These are phyloP conservation scores for Sugiyamaella chiloensis DNA, from an alignment of 805 yeast species.

Conservation along the genomic window DNA sequence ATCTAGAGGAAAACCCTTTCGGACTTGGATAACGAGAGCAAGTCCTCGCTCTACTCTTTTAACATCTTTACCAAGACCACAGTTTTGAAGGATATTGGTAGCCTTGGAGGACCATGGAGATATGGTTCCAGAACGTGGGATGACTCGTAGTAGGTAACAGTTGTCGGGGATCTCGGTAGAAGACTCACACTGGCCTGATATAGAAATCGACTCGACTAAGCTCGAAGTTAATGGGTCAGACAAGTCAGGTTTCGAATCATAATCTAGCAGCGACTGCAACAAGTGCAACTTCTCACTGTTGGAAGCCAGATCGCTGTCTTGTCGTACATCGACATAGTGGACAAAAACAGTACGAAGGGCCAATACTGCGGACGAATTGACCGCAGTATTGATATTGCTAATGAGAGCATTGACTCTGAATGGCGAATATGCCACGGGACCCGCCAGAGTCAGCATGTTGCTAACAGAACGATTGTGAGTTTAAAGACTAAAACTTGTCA, in stretches of 20 bases:
- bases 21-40: conserved; percentile 66
- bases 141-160: conserved; percentile 63
- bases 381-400: conserved; percentile 67
- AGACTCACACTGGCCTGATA: conserved; percentile 31
- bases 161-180: conserved; percentile 30
- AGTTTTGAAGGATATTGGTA: conserved; percentile 84
- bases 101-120: conserved; percentile 99
- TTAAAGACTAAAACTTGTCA: conserved; percentile 3
- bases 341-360: conserved; percentile 71
- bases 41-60: conserved; percentile 91
- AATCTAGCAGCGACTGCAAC: conserved; percentile 62
- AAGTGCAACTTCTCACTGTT: conserved; percentile 34
- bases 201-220: conserved; percentile 39
- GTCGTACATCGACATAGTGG: conserved; percentile 70
- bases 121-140: conserved; percentile 94
- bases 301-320: conserved; percentile 31
- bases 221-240: conserved; percentile 44
- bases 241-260: conserved; percentile 64
- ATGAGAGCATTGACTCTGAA: conserved; percentile 77
- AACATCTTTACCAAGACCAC: conserved; percentile 70
- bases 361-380: conserved; percentile 62
- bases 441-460: conserved; percentile 57
- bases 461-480: conserved; percentile 5
- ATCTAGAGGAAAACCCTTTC: conserved; percentile 65
- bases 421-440: conserved; percentile 84